Evolutionary conservation across 371 early-diverging fungal genomes (phyloP).

Genomic region (Actinomortierella ambigua): DNA sequence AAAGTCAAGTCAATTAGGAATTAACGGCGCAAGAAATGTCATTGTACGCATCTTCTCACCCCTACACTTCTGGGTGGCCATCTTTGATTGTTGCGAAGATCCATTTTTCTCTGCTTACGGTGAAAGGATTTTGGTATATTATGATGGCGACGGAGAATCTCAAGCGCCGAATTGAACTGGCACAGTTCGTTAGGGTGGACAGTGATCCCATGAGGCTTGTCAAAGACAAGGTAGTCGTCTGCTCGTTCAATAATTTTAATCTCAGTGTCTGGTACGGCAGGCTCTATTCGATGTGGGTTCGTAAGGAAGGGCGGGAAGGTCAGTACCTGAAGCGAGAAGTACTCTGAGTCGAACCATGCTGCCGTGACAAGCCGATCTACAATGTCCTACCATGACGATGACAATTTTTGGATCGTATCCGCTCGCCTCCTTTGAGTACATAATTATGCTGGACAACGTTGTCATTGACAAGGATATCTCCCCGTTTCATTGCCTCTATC

Average conservation of each 20-base stretch:
- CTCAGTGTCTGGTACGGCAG: conserved; percentile 32
- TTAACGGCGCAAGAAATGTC: no score
- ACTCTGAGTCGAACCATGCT: no score
- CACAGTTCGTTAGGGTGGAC: conserved; percentile 46
- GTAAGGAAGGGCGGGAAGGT: no score
- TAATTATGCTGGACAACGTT: conserved; percentile 22
- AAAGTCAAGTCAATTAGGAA: no score
- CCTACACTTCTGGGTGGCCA: no score
- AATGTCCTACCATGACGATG: conserved; percentile 43
- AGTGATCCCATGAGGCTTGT: conserved; percentile 45
- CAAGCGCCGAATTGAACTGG: conserved; percentile 36
- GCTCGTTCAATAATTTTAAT: conserved; percentile 33
- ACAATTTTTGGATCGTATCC: conserved; percentile 31
- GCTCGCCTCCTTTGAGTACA: conserved; percentile 36
- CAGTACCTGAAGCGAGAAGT: no score
- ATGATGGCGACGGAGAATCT: conserved; percentile 36
- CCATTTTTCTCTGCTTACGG: conserved; percentile 7
- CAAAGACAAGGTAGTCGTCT: conserved; percentile 33
- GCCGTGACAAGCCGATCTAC: no score
- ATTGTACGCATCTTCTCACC: no score
- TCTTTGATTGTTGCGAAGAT: no score
- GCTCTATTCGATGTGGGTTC: conserved; percentile 12
- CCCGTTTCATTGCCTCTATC: conserved; percentile 40
- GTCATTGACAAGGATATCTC: conserved; percentile 40
- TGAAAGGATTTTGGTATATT: conserved; percentile 39